These are phyloP conservation scores for Paralagenidium karlingii DNA, from an alignment of 352 stramenopile genomes.

Conservation along the genomic window DNA sequence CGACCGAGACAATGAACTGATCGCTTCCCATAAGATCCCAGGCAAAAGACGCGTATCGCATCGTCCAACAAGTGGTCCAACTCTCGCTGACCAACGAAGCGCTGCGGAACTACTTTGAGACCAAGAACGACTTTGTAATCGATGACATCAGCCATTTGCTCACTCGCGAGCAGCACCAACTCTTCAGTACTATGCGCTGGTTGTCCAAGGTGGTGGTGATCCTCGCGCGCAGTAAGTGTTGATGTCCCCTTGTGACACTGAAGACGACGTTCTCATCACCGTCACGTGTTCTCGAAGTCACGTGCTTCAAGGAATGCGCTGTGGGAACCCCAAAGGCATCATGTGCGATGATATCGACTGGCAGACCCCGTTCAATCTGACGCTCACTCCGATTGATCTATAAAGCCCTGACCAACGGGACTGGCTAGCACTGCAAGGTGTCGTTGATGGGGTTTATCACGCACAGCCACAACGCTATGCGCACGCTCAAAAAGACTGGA, in stretches of 20 bases:
- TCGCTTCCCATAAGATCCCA: conserved; percentile 4
- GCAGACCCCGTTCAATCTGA: too few relatives aligned
- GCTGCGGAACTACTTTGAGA: conserved; percentile 15
- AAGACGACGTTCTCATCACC: too few relatives aligned
- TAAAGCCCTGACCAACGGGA: too few relatives aligned
- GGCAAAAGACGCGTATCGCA: conserved; percentile 2
- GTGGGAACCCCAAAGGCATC: too few relatives aligned
- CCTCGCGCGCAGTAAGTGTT: too few relatives aligned
- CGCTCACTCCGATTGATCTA: too few relatives aligned
- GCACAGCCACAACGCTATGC: too few relatives aligned
- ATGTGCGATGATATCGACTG: too few relatives aligned
- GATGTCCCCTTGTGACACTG: too few relatives aligned
- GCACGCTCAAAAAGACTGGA: too few relatives aligned
- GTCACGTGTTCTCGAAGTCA: conserved; percentile 11
- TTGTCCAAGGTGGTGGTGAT: conserved; percentile 14
- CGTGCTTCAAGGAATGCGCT: conserved; percentile 10
- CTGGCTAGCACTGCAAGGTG: too few relatives aligned
- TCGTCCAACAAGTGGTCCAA: conserved; percentile 10
- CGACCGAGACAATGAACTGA: conserved; percentile 8
- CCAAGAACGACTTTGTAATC: conserved; percentile 10
- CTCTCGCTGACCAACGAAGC: conserved; percentile 8
- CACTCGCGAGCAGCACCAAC: conserved; percentile 12
- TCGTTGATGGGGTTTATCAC: too few relatives aligned
- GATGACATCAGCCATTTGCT: conserved; percentile 15
- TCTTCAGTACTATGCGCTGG: conserved; percentile 16